These are phyloP conservation scores for Penicillium crystallinum DNA, from an alignment of 495 filamentous ascomycete species.

Conservation along the genomic window DNA sequence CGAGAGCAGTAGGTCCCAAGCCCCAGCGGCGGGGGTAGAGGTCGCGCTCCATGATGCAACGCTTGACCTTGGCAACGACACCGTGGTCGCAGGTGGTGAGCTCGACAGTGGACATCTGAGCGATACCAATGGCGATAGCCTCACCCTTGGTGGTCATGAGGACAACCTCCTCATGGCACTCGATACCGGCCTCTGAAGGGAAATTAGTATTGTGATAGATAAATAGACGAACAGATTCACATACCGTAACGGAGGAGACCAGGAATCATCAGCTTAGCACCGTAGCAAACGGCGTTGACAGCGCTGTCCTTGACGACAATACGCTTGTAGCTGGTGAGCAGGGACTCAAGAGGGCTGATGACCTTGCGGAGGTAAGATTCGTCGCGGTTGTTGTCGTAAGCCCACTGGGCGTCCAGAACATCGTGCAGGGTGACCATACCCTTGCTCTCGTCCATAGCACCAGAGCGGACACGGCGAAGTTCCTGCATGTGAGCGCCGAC, in stretches of 20 bases:
- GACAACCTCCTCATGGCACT: constrained; percentile 87
- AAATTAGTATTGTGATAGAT: constrained; percentile 24
- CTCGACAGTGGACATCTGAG: constrained; percentile 92
- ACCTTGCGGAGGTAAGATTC: constrained; percentile 83
- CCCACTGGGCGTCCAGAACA: constrained; percentile 91
- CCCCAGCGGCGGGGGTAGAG: constrained; percentile 95
- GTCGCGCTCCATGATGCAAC: constrained; percentile 98
- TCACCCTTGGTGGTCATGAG: constrained; percentile 98
- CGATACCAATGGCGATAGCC: constrained; percentile 91
- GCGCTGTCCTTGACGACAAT: constrained; percentile 96
- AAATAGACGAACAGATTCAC: constrained; percentile 13
- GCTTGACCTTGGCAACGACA: constrained; percentile 94
- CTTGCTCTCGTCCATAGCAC: constrained; percentile 86
- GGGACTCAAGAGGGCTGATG: constrained; percentile 83
- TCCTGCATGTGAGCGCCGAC: constrained; percentile 99
- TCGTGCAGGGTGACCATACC: constrained; percentile 92
- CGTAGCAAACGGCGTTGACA: constrained; percentile 95
- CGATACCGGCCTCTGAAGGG: constrained; percentile 69
- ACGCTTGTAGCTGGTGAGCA: constrained; percentile 87
- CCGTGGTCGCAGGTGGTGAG: constrained; percentile 91
- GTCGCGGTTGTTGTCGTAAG: constrained; percentile 84
- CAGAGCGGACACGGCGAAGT: constrained; percentile 84
- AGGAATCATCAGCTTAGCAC: constrained; percentile 96
- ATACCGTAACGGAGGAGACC: constrained; percentile 84
- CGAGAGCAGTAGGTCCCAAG: constrained; percentile 76